Evolutionary conservation across 1,284 basidiomycete genomes (phyloP), one percentile per base, ranked within the genome.

Genomic region (Cutaneotrichosporon cavernicola): DNA sequence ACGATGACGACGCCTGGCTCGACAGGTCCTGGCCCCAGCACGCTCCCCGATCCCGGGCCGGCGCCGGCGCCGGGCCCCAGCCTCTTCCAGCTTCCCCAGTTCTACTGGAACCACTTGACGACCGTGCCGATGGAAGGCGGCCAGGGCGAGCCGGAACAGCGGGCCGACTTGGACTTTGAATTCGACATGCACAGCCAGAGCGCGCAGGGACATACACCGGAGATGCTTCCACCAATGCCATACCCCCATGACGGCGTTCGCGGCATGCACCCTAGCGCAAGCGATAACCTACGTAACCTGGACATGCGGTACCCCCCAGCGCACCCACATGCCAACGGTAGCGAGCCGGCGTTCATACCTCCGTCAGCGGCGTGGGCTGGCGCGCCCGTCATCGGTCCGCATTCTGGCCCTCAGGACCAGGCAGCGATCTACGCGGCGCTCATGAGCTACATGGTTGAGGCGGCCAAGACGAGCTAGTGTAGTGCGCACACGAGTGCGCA

Each of bases 61-160:
- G 22, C 36, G 1, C 32, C 55, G 8, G 22, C 36, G 14, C 38
- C 55, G 14, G 55, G 36, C 21, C 55, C 55, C 8, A 51, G 49
- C 32, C 66, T 76, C 36, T 71, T 76, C 64, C 72, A 75, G 62
- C 65, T 76, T 4, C 73, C 73, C 5, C 73, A 75, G 60, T 69
- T 71, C 55, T 76, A 72, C 66, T 76, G 75, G 75, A 76, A 76
- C 64, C 67, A 72, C 51, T 62, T 76, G 22, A 65, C 66, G 4
- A 68, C 59, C 5, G 53, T 55, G 40, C 40, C 40, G 49, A 60
- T 31, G 32, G 49, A 32, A 9, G 22, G 36, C 18, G 34, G 21
- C 5, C 49, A 26, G 26, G 38, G 26, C 7, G 46, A 22, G 22
- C 34, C 50, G 5, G 50, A 52, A 30, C 59, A 52, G 32, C 31